These are phyloP conservation scores for Entomortierella lignicola DNA, from an alignment of 192 early-diverging fungal species.

Conservation along the genomic window DNA sequence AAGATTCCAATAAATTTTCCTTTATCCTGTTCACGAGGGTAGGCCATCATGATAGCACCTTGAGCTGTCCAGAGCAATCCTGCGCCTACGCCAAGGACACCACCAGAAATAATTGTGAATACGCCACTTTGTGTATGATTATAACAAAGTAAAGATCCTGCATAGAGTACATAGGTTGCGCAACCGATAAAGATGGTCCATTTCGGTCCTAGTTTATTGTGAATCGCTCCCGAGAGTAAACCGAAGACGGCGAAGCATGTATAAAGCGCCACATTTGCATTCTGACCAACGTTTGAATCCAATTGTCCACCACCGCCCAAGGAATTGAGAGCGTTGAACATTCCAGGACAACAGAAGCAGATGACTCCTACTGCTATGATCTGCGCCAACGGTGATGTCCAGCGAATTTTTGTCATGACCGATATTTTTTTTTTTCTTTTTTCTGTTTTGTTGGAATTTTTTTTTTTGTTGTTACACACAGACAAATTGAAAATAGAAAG, in stretches of 20 bases:
- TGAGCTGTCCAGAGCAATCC: constrained; percentile 78
- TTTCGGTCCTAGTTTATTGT: constrained; percentile 78
- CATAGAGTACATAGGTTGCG: constrained; percentile 78
- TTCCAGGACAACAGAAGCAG: constrained; percentile 80
- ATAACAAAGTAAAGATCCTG: constrained; percentile 74
- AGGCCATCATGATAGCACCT: constrained; percentile 82
- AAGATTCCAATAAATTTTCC: constrained; percentile 82
- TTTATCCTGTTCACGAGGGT: constrained; percentile 58
- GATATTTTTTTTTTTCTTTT: no score
- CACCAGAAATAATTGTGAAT: constrained; percentile 78
- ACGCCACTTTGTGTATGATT: constrained; percentile 61
- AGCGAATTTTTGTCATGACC: no score
- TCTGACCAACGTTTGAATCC: constrained; percentile 64
- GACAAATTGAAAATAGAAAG: no score
- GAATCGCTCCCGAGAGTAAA: constrained; percentile 74
- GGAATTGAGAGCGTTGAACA: constrained; percentile 73
- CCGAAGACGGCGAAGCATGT: constrained; percentile 79
- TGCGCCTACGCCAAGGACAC: constrained; percentile 82
- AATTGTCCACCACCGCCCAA: constrained; percentile 74
- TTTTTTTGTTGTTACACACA: no score
- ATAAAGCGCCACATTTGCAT: constrained; percentile 80
- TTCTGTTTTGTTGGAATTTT: no score
- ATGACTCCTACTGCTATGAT: constrained; percentile 75
- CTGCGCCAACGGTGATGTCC: constrained; percentile 72
- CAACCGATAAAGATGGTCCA: constrained; percentile 72